These are phyloP conservation scores for Tilletia horrida DNA, from an alignment of 1,284 basidiomycete genomes.

Conservation along the genomic window DNA sequence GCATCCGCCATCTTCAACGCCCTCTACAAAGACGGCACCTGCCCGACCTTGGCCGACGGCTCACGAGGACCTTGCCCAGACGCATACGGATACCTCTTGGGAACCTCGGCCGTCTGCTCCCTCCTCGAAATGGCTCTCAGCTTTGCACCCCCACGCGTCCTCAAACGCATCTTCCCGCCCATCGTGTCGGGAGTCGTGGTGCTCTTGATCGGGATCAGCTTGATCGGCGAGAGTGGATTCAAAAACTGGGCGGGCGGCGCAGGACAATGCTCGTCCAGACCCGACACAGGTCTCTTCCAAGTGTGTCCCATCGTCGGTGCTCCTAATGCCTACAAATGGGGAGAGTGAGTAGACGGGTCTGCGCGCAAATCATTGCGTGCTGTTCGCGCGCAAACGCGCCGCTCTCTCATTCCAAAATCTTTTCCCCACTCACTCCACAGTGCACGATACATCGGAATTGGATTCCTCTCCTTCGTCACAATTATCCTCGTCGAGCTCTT, in stretches of 20 bases:
- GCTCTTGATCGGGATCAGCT: conserved; percentile 66
- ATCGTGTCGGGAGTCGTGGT: conserved; percentile 64
- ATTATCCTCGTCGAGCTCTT: conserved; percentile 73
- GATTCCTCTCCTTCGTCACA: conserved; percentile 74
- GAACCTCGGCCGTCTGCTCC: conserved; percentile 73
- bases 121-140: conserved; percentile 75
- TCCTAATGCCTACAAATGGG: conserved; percentile 64
- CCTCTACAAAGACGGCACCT: conserved; percentile 75
- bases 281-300: conserved; percentile 65
- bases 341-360: conserved; percentile 58
- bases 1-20: conserved; percentile 66
- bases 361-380: too few relatives aligned
- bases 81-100: conserved; percentile 59
- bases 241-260: conserved; percentile 75
- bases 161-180: conserved; percentile 74
- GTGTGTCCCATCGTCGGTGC: conserved; percentile 61
- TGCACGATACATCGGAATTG: conserved; percentile 76
- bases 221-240: conserved; percentile 71
- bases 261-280: conserved; percentile 62
- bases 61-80: conserved; percentile 64
- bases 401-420: too few relatives aligned
- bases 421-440: too few relatives aligned
- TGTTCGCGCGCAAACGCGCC: too few relatives aligned
- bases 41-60: conserved; percentile 66
- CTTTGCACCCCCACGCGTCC: conserved; percentile 64